A percentile compares a stretch with the other conserved stretches of the same genome.
Conservation (phyloP, 768 basidiomycete genomes). For the Pulveroboletus sp. region DNA sequence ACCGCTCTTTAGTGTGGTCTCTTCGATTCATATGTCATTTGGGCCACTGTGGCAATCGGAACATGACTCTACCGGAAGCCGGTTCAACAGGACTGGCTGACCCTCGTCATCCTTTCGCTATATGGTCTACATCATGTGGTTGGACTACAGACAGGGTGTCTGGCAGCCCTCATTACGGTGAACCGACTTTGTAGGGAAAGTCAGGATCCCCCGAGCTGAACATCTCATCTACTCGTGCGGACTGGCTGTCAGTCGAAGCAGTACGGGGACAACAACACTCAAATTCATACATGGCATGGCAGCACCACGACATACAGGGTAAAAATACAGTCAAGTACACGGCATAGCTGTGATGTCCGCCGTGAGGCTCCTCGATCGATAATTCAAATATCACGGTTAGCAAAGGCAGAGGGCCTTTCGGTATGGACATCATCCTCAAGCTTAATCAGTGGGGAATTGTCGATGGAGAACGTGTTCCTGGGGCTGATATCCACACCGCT, state of each 20-base stretch:
- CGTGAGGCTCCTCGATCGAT: not conserved
- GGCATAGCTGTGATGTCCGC: too few relatives aligned
- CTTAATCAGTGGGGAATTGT: slow-evolving; percentile 3
- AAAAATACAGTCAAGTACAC: slow-evolving; percentile 1
- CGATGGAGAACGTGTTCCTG: slow-evolving; percentile 3
- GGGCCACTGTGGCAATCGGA: not conserved
- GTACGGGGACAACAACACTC: not conserved
- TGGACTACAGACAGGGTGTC: too few relatives aligned
- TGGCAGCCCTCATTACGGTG: too few relatives aligned
- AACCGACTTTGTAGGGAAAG: too few relatives aligned
- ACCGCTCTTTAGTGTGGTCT: not conserved
- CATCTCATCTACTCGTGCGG: not conserved
- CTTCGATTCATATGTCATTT: not conserved
- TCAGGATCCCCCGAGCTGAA: too few relatives aligned
- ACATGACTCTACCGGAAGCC: not conserved
- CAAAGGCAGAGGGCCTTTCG: too few relatives aligned
- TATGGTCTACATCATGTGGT: too few relatives aligned
- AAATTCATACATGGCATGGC: not conserved
- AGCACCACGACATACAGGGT: not conserved
- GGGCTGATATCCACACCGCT: not conserved
- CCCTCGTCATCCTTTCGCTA: too few relatives aligned
- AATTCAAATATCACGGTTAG: not conserved
- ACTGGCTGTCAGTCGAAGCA: not conserved
- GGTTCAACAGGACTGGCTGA: not conserved
- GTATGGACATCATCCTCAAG: not conserved